Evolutionary conservation across 2,329 filamentous ascomycete genomes (phyloP).

Genomic region (Alternaria rosae): DNA sequence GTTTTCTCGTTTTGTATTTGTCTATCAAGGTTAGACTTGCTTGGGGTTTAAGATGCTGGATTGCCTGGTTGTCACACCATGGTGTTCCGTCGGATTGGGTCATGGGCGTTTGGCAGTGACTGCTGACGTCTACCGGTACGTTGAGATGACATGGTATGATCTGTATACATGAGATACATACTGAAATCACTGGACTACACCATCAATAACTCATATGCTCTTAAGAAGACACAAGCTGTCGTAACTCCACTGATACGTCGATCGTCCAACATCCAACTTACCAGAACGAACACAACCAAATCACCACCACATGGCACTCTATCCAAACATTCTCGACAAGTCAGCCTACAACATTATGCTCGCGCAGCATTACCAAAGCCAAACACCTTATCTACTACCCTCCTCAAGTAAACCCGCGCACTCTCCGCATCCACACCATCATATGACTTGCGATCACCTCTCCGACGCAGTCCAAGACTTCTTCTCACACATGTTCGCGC

Average conservation of each 20-base stretch:
- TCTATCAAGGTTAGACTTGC: no score
- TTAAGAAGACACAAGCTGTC: neutral
- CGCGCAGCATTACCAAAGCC: neutral
- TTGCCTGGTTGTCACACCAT: constrained; percentile 1
- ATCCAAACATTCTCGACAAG: constrained; percentile 11
- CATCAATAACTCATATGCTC: no score
- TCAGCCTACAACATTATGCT: constrained; percentile 2
- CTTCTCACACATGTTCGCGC: constrained; percentile 25
- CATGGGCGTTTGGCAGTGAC: neutral
- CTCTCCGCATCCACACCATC: neutral
- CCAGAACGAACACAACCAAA: neutral
- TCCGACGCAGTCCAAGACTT: constrained; percentile 19
- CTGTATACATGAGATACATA: no score
- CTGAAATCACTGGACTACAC: no score
- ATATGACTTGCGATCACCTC: constrained; percentile 17
- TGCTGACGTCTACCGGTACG: no score
- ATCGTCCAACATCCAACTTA: neutral
- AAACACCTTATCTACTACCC: neutral
- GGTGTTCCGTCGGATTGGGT: neutral
- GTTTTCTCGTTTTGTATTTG: neutral
- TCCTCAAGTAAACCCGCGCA: neutral
- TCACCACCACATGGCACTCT: constrained; percentile 8
- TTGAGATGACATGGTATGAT: no score
- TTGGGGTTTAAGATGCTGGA: neutral
- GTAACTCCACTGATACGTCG: neutral